These are phyloP conservation scores for Conringia planisiliqua DNA, from an alignment of 345 rosid genomes.

Conservation along the genomic window DNA sequence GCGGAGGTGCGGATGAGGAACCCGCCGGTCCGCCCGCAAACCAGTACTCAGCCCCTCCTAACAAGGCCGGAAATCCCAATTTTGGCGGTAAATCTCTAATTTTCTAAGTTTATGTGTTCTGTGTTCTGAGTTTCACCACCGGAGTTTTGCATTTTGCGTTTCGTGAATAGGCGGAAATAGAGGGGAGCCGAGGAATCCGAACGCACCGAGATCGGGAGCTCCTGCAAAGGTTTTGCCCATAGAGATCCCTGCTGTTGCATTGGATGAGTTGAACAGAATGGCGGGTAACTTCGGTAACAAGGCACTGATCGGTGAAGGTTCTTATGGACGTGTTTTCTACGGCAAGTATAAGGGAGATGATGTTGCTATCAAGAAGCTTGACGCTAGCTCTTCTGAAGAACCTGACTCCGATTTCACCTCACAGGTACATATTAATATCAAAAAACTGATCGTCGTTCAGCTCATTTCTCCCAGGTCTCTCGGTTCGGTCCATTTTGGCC, in stretches of 20 bases:
- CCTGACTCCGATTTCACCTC: constrained; percentile 80
- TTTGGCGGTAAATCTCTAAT: constrained; percentile 33
- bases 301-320: constrained; percentile 94
- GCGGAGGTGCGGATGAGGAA: constrained; percentile 91
- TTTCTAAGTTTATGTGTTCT: neutral
- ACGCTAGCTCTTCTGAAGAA: constrained; percentile 67
- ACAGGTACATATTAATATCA: constrained; percentile 47
- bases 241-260: constrained; percentile 59
- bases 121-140: neutral
- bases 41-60: constrained; percentile 73
- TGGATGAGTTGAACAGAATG: constrained; percentile 64
- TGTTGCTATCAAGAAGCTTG: constrained; percentile 90
- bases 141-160: neutral
- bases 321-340: constrained; percentile 88
- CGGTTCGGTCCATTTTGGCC: neutral
- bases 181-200: constrained; percentile 69
- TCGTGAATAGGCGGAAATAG: constrained; percentile 44
- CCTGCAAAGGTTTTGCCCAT: constrained; percentile 77
- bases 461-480: neutral
- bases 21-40: constrained; percentile 59
- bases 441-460: neutral
- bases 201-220: constrained; percentile 55
- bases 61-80: constrained; percentile 51
- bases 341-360: constrained; percentile 52
- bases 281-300: constrained; percentile 70